Evolutionary conservation across 768 basidiomycete species (phyloP).

Genomic region (Podaxis mareebaensis): DNA sequence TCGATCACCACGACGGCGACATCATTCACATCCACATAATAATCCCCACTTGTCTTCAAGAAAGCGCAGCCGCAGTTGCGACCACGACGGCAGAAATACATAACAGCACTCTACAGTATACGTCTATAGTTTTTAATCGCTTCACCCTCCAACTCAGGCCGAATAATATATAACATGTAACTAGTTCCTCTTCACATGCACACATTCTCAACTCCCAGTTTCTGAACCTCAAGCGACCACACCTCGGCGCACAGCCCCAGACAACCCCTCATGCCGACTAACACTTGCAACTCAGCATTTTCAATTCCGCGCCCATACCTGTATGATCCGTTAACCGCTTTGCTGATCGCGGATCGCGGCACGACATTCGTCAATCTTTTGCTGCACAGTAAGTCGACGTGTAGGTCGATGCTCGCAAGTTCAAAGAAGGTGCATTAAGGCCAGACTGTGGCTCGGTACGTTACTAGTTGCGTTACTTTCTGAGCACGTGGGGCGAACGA

Average conservation of each 20-base stretch:
- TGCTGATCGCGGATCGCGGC: constrained; percentile 58
- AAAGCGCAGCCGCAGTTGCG: neutral
- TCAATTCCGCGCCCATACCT: constrained; percentile 89
- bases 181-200: constrained; percentile 1
- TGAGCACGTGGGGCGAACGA: neutral
- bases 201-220: constrained; percentile 10
- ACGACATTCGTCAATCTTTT: constrained; percentile 45
- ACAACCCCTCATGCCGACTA: constrained; percentile 11
- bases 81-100: neutral
- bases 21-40: neutral
- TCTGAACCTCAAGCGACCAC: constrained; percentile 36
- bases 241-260: constrained; percentile 7
- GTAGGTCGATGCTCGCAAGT: constrained; percentile 69
- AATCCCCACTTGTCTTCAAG: neutral
- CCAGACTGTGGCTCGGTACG: constrained; percentile 58
- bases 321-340: constrained; percentile 71
- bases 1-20: constrained; percentile 32
- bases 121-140: neutral
- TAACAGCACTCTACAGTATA: neutral
- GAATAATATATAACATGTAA: neutral
- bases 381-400: constrained; percentile 68
- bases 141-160: neutral
- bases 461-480: constrained; percentile 27
- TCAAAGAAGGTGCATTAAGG: constrained; percentile 75
- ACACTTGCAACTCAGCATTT: constrained; percentile 56